phyloP scores from a whole-genome alignment of 2,329 filamentous ascomycete genomes.

The Penicillium sp. region DNA sequence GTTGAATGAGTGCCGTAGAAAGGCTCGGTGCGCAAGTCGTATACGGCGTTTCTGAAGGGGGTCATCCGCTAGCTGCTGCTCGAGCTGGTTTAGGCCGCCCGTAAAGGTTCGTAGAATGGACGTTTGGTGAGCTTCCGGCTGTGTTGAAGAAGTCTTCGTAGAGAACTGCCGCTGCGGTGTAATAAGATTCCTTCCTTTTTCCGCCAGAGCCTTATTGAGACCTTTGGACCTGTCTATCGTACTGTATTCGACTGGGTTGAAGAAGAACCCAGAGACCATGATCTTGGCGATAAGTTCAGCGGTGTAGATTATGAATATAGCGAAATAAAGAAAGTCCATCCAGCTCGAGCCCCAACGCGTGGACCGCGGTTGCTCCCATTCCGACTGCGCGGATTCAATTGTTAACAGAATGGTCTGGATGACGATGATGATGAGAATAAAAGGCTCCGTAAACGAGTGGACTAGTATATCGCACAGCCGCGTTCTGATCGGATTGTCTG shows the following conservation, averaged over 20 bases:
- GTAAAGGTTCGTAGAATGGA: slow-evolving; percentile 80
- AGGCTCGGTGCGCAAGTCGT: slow-evolving; percentile 87
- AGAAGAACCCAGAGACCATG: slow-evolving; percentile 89
- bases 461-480: slow-evolving; percentile 83
- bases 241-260: slow-evolving; percentile 91
- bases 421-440: slow-evolving; percentile 85
- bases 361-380: slow-evolving; percentile 66
- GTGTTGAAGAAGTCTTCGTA: slow-evolving; percentile 56
- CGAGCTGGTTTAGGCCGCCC: slow-evolving; percentile 69
- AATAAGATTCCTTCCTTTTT: slow-evolving; percentile 79
- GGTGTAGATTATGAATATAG: slow-evolving; percentile 87
- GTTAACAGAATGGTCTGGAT: slow-evolving; percentile 87
- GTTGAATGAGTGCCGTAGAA: slow-evolving; percentile 94
- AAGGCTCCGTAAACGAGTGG: slow-evolving; percentile 82
- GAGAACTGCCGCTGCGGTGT: slow-evolving; percentile 78
- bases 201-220: slow-evolving; percentile 72
- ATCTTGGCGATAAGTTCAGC: slow-evolving; percentile 81
- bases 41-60: slow-evolving; percentile 77
- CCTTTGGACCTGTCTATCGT: slow-evolving; percentile 81
- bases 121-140: slow-evolving; percentile 41
- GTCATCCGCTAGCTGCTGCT: slow-evolving; percentile 63
- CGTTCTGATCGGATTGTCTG: slow-evolving; percentile 74
- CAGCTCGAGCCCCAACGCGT: slow-evolving; percentile 65
- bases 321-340: slow-evolving; percentile 81
- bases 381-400: slow-evolving; percentile 76